Evolutionary conservation across 768 basidiomycete genomes (phyloP), one percentile per base, ranked within the genome.

Genomic region (Russula brevipes): DNA sequence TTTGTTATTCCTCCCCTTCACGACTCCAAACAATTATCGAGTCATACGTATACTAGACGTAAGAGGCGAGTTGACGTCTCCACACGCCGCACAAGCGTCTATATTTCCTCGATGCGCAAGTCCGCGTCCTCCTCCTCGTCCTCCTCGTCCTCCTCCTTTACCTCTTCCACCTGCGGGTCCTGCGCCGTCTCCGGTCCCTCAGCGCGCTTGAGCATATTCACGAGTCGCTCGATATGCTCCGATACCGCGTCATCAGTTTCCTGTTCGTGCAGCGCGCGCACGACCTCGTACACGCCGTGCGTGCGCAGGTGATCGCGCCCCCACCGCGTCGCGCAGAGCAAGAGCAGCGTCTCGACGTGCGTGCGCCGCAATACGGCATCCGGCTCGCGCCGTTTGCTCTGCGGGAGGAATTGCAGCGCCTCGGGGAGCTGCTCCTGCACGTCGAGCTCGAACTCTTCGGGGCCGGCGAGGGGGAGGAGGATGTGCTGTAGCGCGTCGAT

Each of bases 371-470:
- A 80, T 2, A 78, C 81, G 0, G 84, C 68, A 71, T 98, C 94
- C 2, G 80, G 71, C 70, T 99, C 97, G 36, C 97, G 84, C 60
- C 76, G 81, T 74, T 99, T 99, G 11, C 86, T 85, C 0, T 86
- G 79, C 1, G 92, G 90, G 4, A 97, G 82, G 75, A 98, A 89
- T 73, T 99, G 97, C 11, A 98, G 78, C 0, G 88, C 82, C 12
- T 85, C 76, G 0, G 89, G 94, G 0, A 99, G 80, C 47, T 84
- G 85, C 68, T 99, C 97, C 78, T 93, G 89, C 46, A 92, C 92
- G 65, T 98, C 95, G 1, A 96, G 79, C 60, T 97, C 94, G 63
- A 91, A 87, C 74, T 98, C 97, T 74, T 98, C 97, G 1, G 94
- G 89, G 6, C 96, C 95, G 46, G 96, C 94, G 2, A 99, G 78